These are phyloP conservation scores for Capsicum baccatum DNA, from an alignment of 257 asterid genomes.

Conservation along the genomic window DNA sequence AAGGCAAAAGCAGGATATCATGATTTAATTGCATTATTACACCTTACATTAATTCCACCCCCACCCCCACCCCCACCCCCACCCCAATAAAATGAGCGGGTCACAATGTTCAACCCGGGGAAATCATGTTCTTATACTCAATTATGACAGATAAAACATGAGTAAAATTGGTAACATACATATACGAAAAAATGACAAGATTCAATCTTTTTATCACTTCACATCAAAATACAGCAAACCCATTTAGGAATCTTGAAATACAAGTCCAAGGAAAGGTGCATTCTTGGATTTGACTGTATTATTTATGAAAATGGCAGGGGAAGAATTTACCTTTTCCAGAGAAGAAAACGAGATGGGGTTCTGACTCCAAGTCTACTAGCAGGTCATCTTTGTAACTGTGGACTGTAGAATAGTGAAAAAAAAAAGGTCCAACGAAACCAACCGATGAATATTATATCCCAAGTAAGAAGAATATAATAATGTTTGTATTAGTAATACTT, in stretches of 20 bases:
- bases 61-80: background rate
- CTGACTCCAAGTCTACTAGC: background rate
- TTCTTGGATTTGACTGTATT: conserved; percentile 2
- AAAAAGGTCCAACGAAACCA: background rate
- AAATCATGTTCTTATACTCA: background rate
- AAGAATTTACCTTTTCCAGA: background rate
- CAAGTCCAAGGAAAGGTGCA: background rate
- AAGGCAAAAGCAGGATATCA: conserved; percentile 16
- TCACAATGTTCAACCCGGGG: background rate
- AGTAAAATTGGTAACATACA: background rate
- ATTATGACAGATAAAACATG: conserved; percentile 8
- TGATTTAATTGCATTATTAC: conserved; percentile 14
- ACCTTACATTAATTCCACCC: background rate
- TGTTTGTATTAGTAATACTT: too few relatives aligned
- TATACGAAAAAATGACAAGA: background rate
- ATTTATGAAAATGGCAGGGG: conserved; percentile 15
- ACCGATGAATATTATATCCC: conserved; percentile 23
- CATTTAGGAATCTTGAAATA: conserved; percentile 17
- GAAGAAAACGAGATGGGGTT: conserved; percentile 21
- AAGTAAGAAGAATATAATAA: background rate
- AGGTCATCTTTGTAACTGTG: background rate
- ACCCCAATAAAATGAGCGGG: background rate
- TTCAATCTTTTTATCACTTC: background rate
- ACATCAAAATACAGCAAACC: conserved; percentile 6
- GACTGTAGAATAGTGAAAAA: conserved; percentile 10